Evolutionary conservation across 306 rosid species (phyloP).

Genomic region (Vigna nakashimae): DNA sequence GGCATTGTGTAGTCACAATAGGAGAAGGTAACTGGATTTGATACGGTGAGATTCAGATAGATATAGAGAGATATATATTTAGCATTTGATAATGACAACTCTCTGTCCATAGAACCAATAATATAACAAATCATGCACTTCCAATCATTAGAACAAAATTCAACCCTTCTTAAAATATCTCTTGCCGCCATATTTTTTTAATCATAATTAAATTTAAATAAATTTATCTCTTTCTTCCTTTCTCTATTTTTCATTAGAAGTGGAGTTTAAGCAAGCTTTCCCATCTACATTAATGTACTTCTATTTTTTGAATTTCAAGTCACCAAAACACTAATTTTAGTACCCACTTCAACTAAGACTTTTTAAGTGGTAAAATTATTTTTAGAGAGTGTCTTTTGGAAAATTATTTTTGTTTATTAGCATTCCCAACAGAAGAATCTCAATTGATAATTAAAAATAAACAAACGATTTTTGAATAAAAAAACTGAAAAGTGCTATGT

Average conservation of each 20-base stretch:
- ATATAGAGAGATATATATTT: constrained; percentile 12
- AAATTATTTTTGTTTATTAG: too few relatives aligned
- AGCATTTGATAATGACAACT: constrained; percentile 19
- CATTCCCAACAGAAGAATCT: too few relatives aligned
- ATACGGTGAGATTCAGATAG: constrained; percentile 1
- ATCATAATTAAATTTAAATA: neutral
- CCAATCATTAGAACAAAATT: constrained; percentile 28
- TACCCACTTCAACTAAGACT: neutral
- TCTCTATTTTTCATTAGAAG: too few relatives aligned
- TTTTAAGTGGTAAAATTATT: neutral
- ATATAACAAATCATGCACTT: constrained; percentile 13
- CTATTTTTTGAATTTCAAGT: too few relatives aligned
- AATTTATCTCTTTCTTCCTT: too few relatives aligned
- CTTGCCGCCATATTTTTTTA: neutral
- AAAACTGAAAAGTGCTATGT: neutral
- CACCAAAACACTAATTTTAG: neutral
- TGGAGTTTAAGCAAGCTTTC: too few relatives aligned
- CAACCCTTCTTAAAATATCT: neutral
- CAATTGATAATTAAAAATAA: too few relatives aligned
- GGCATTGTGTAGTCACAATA: constrained; percentile 8
- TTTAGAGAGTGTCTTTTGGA: too few relatives aligned
- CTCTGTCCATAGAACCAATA: constrained; percentile 10
- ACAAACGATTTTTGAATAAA: too few relatives aligned
- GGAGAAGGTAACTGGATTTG: neutral
- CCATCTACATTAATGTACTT: too few relatives aligned